Conservation (phyloP, 2,329 filamentous ascomycete genomes). For the Colletotrichum sojae region DNA sequence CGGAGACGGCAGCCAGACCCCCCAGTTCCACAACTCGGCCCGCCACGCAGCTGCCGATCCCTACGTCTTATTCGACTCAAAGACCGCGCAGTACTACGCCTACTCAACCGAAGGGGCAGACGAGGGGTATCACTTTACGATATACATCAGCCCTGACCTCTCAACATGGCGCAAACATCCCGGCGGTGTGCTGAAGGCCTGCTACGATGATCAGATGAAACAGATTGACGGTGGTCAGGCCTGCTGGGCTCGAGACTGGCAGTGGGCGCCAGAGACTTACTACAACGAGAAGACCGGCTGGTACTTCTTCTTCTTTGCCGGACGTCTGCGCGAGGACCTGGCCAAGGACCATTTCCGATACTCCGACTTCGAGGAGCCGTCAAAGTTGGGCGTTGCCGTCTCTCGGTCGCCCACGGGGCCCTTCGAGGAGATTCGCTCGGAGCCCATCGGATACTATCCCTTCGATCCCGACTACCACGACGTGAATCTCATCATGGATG, state of each 20-base stretch:
- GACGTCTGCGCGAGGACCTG: slow-evolving; percentile 50
- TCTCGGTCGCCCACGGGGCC: slow-evolving; percentile 52
- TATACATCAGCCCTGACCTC: slow-evolving; percentile 54
- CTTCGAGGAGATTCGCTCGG: slow-evolving; percentile 49
- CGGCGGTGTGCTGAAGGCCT: slow-evolving; percentile 51
- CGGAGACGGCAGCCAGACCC: slow-evolving; percentile 14
- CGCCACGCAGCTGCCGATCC: slow-evolving; percentile 51
- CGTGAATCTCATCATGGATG: slow-evolving; percentile 55
- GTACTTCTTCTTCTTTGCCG: slow-evolving; percentile 56
- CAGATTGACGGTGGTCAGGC: slow-evolving; percentile 49
- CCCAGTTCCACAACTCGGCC: slow-evolving; percentile 53
- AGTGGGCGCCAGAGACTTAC: slow-evolving; percentile 55
- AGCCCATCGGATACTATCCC: slow-evolving; percentile 52
- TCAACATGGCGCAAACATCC: slow-evolving; percentile 52
- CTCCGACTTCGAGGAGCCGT: slow-evolving; percentile 53
- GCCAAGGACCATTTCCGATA: slow-evolving; percentile 52
- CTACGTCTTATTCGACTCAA: slow-evolving; percentile 50
- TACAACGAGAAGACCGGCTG: slow-evolving; percentile 53
- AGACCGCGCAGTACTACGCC: slow-evolving; percentile 50
- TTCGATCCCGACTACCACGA: slow-evolving; percentile 54
- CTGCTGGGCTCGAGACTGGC: slow-evolving; percentile 54
- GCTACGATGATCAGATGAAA: slow-evolving; percentile 49
- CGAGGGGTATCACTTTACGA: slow-evolving; percentile 49
- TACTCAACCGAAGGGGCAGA: slow-evolving; percentile 55
- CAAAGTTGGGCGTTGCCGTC: slow-evolving; percentile 53